phyloP scores from a whole-genome alignment of 2,329 filamentous ascomycete genomes.

The Orbilia quercus region DNA sequence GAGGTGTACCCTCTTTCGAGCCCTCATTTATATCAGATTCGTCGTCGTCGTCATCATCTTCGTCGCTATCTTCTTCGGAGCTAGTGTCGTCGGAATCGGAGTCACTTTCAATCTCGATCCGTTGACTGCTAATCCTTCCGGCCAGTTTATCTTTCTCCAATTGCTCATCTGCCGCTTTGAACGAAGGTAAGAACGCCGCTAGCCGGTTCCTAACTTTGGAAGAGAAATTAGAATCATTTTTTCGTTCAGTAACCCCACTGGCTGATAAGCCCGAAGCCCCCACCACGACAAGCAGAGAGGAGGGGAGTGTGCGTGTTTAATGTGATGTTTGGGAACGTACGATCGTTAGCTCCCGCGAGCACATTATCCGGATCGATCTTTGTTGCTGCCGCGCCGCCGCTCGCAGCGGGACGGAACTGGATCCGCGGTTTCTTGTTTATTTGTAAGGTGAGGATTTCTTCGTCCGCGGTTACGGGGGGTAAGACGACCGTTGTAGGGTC shows the following conservation, averaged over 20 bases:
- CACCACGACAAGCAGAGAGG: neutral
- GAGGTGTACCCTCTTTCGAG: neutral
- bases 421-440: slow-evolving; percentile 43
- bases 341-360: slow-evolving; percentile 49
- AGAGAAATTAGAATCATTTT: slow-evolving; percentile 32
- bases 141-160: slow-evolving; percentile 63
- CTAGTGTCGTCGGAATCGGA: slow-evolving; percentile 58
- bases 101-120: slow-evolving; percentile 61
- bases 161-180: slow-evolving; percentile 65
- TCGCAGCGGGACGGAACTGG: slow-evolving; percentile 7
- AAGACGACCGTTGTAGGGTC: neutral
- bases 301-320: neutral
- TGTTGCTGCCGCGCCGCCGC: too few species aligned
- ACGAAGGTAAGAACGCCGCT: slow-evolving; percentile 64
- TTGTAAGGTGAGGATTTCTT: slow-evolving; percentile 41
- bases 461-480: slow-evolving; percentile 16
- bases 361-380: slow-evolving; percentile 34
- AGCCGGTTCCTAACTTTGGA: slow-evolving; percentile 60
- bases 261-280: too few species aligned
- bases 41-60: slow-evolving; percentile 61
- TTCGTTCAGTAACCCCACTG: too few species aligned
- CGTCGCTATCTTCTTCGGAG: slow-evolving; percentile 56
- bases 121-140: slow-evolving; percentile 62
- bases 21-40: neutral
- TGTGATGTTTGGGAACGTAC: slow-evolving; percentile 25